Conservation (phyloP, 352 stramenopile genomes). For the Phytophthora pluvialis region DNA sequence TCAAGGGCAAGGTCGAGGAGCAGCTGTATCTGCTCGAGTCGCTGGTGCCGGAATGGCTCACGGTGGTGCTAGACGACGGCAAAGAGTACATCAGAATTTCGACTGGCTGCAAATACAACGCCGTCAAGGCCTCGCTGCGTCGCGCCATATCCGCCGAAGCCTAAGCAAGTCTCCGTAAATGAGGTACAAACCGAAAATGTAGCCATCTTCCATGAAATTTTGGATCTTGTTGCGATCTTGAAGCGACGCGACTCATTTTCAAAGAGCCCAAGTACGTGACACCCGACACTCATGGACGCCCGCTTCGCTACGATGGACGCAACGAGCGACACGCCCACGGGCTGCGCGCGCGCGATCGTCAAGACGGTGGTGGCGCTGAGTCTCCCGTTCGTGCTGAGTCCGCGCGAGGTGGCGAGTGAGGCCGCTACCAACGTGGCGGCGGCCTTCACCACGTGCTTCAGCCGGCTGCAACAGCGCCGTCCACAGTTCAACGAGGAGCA, state of each 20-base stretch:
- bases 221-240: conserved; percentile 27
- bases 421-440: conserved; percentile 25
- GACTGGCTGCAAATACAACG: conserved; percentile 69
- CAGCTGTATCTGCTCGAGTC: conserved; percentile 75
- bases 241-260: conserved; percentile 27
- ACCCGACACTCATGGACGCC: conserved; percentile 22
- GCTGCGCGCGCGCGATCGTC: conserved; percentile 29
- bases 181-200: neutral
- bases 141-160: conserved; percentile 45
- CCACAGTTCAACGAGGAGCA: conserved; percentile 79
- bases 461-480: conserved; percentile 43
- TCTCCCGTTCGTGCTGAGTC: conserved; percentile 36
- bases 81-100: conserved; percentile 75
- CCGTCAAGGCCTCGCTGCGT: conserved; percentile 63
- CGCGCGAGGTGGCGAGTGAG: conserved; percentile 45
- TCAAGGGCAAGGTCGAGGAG: conserved; percentile 66
- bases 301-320: conserved; percentile 49
- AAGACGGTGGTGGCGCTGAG: conserved; percentile 37
- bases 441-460: conserved; percentile 56
- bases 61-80: conserved; percentile 62
- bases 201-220: conserved; percentile 24
- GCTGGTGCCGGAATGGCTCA: conserved; percentile 80
- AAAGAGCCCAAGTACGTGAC: conserved; percentile 15
- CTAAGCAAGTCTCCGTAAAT: conserved; percentile 6
- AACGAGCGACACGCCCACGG: conserved; percentile 13